A percentile compares a stretch with the other conserved stretches of the same genome.
These are phyloP conservation scores for Diplodia mutila DNA, from an alignment of 2,329 filamentous ascomycete species.

Conservation along the genomic window DNA sequence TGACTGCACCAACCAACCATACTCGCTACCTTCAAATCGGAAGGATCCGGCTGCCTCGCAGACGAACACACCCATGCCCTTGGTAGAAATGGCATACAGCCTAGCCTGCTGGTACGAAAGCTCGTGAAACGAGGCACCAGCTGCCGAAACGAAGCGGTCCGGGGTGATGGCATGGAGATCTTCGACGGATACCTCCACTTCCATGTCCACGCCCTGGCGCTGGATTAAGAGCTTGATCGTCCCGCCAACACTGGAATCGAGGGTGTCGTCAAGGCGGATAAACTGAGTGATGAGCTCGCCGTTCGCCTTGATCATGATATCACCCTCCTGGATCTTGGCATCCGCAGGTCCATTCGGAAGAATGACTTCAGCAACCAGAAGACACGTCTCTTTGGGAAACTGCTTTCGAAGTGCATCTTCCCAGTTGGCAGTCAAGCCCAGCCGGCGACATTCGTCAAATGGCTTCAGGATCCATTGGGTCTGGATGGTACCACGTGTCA, in stretches of 20 bases:
- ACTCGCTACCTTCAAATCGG: slow-evolving; percentile 86
- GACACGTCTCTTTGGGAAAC: slow-evolving; percentile 92
- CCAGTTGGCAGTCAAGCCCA: slow-evolving; percentile 83
- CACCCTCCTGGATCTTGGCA: slow-evolving; percentile 86
- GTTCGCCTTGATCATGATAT: slow-evolving; percentile 92
- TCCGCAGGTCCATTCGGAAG: slow-evolving; percentile 88
- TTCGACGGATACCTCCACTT: slow-evolving; percentile 82
- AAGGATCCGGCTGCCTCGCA: slow-evolving; percentile 96
- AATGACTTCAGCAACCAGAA: slow-evolving; percentile 95
- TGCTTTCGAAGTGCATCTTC: slow-evolving; percentile 80
- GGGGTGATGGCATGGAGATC: slow-evolving; percentile 94
- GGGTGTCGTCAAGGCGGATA: slow-evolving; percentile 83
- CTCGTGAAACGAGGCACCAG: slow-evolving; percentile 92
- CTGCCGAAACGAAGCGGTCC: slow-evolving; percentile 91
- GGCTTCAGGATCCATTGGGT: slow-evolving; percentile 96
- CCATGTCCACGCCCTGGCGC: slow-evolving; percentile 83
- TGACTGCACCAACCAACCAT: slow-evolving; percentile 90
- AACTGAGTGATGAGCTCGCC: slow-evolving; percentile 92
- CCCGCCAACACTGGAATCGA: slow-evolving; percentile 83
- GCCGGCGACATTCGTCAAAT: slow-evolving; percentile 91
- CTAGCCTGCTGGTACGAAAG: slow-evolving; percentile 98
- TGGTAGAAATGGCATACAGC: slow-evolving; percentile 87
- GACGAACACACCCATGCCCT: slow-evolving; percentile 78
- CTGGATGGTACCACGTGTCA: slow-evolving; percentile 95
- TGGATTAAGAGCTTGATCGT: slow-evolving; percentile 82